Evolutionary conservation across 805 yeast species (phyloP).

Genomic region (Brettanomyces bruxellensis): DNA sequence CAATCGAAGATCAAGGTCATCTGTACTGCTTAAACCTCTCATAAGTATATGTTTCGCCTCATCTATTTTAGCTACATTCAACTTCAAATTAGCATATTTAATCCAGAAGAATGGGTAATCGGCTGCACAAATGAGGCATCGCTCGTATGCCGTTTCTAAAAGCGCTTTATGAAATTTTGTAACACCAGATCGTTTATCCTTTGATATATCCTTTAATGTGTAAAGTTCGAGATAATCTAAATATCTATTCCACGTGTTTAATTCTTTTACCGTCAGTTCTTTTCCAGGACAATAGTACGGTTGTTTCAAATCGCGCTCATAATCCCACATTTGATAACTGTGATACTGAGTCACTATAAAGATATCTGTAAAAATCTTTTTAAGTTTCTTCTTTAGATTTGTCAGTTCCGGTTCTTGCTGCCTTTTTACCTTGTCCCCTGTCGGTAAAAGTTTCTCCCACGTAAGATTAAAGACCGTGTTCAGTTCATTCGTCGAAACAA

Average conservation of each 20-base stretch:
- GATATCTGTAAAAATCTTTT: slow-evolving; percentile 41
- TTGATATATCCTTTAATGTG: slow-evolving; percentile 13
- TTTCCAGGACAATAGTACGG: slow-evolving; percentile 31
- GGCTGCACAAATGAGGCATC: slow-evolving; percentile 39
- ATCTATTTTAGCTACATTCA: slow-evolving; percentile 22
- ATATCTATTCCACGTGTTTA: slow-evolving; percentile 52
- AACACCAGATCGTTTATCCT: slow-evolving; percentile 12
- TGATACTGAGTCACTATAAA: slow-evolving; percentile 49
- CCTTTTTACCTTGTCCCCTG: background rate
- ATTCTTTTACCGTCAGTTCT: slow-evolving; percentile 31
- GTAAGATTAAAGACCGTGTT: slow-evolving; percentile 7
- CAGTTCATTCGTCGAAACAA: slow-evolving; percentile 18
- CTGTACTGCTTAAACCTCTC: slow-evolving; percentile 25
- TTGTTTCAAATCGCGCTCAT: slow-evolving; percentile 33
- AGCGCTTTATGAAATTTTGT: slow-evolving; percentile 16
- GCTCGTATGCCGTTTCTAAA: slow-evolving; percentile 31
- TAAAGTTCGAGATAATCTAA: slow-evolving; percentile 41
- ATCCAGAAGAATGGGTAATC: slow-evolving; percentile 41
- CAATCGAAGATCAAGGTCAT: slow-evolving; percentile 22
- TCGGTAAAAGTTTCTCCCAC: slow-evolving; percentile 18
- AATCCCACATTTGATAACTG: slow-evolving; percentile 38
- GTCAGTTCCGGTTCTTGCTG: slow-evolving; percentile 17
- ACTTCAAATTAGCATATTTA: slow-evolving; percentile 35
- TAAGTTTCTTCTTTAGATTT: slow-evolving; percentile 25
- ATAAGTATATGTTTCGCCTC: slow-evolving; percentile 31